phyloP scores from a whole-genome alignment of 2,329 filamentous ascomycete species.

The Bisporella sp. region DNA sequence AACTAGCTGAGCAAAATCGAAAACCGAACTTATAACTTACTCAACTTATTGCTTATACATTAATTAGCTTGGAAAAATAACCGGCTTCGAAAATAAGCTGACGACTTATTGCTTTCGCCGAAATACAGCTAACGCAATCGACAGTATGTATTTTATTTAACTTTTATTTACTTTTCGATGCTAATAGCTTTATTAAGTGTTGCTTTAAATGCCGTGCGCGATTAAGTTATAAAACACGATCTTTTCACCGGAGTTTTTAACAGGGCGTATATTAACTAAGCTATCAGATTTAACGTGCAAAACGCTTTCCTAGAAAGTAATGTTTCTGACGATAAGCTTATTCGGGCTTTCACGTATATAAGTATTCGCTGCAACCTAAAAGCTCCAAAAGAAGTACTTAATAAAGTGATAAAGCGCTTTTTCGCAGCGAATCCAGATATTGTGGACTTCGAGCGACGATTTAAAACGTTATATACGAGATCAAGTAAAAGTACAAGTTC shows the following conservation, averaged over 20 bases:
- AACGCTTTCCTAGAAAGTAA: constrained; percentile 13
- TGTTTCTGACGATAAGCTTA: constrained; percentile 7
- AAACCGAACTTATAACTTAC: constrained; percentile 13
- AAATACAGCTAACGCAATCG: constrained; percentile 16
- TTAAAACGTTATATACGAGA: constrained; percentile 7
- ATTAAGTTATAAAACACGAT: constrained; percentile 1
- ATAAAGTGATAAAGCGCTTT: constrained; percentile 7
- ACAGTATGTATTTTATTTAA: constrained; percentile 11
- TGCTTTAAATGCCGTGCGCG: constrained; percentile 11
- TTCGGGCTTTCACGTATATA: constrained; percentile 14
- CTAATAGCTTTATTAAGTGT: constrained; percentile 5
- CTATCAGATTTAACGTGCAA: constrained; percentile 13
- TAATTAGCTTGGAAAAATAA: constrained; percentile 12
- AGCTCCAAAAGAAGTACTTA: constrained; percentile 11
- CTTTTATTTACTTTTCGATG: not conserved
- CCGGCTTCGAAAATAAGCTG: constrained; percentile 15
- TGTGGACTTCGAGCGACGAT: constrained; percentile 8
- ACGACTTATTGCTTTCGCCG: constrained; percentile 19
- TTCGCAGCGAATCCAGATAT: constrained; percentile 10
- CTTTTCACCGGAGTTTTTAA: not conserved
- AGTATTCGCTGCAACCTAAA: constrained; percentile 13
- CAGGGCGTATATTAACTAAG: constrained; percentile 11
- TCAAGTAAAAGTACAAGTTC: constrained; percentile 16
- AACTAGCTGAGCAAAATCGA: constrained; percentile 13
- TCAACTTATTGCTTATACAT: constrained; percentile 11